Base-by-base conservation (phyloP, 2,329 filamentous ascomycete species). In the Apiospora pterosperma region DNA sequence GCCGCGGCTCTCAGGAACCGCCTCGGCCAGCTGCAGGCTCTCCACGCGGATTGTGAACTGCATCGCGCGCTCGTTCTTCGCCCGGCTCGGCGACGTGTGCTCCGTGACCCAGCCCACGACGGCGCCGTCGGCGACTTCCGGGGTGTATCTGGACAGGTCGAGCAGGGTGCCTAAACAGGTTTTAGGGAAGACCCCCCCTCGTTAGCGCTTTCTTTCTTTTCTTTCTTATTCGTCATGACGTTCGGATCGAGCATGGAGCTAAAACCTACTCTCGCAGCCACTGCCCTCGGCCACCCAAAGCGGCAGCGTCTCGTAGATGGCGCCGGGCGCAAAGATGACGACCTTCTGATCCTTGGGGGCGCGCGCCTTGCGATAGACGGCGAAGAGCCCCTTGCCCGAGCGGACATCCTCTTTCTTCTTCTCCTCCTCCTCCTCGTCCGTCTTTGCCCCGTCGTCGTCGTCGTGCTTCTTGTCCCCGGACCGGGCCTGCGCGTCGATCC, bases 261-360 rank as follows among this genome's bases (percentile, higher is more conserved):
- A 59, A 23, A 21, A 36, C 12, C 16, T 67, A 80, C 80, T 79
- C 65, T 79, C 75, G 69, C 83, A 85, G 34, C 74, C 71, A 42
- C 76, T 80, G 7, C 67, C 69, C 64, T 77, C 78, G 1, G 82
- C 82, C 1, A 82, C 78, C 81, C 81, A 85, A 4, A 85, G 74
- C 38, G 83, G 84, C 59, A 85, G 67, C 12, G 79, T 76, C 38
- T 80, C 77, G 64, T 85, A 85, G 11, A 85, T 68, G 11, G 83
- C 83, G 0, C 83, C 84, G 0, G 84, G 83, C 21, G 83, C 82
- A 70, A 86, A 86, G 36, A 85, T 77, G n/a, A 80, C 80, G 2
- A 82, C 72, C 60, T 75, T 60, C 23, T 63, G 38, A 1, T 63
- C 55, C 31, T 64, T 41, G 28, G 41, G 41, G 41, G 62, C 62